Percentiles rank a stretch among this genome's conserved stretches.
Evolutionary conservation across 2,329 filamentous ascomycete species (phyloP).

Genomic region (Sarocladium strictum): DNA sequence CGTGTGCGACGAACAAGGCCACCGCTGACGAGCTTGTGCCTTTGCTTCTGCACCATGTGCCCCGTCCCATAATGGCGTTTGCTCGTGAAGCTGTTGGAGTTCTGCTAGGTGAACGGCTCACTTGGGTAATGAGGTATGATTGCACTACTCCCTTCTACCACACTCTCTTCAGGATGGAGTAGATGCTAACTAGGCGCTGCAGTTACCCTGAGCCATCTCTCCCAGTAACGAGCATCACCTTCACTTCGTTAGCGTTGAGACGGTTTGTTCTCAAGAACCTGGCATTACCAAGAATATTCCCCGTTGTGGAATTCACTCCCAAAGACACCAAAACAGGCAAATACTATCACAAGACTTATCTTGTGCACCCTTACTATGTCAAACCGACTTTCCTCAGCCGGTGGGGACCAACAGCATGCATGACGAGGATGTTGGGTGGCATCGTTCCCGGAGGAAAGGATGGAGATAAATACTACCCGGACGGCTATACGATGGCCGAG

Average conservation of each 20-base stretch:
- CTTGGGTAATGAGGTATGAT: slow-evolving; percentile 59
- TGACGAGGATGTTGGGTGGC: slow-evolving; percentile 37
- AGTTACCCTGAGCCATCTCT: slow-evolving; percentile 40
- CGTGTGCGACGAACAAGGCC: slow-evolving; percentile 39
- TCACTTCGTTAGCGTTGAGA: slow-evolving; percentile 43
- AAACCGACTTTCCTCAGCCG: slow-evolving; percentile 52
- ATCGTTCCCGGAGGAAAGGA: slow-evolving; percentile 38
- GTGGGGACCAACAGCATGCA: slow-evolving; percentile 53
- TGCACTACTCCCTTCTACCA: not conserved
- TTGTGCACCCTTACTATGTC: slow-evolving; percentile 59
- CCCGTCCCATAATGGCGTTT: slow-evolving; percentile 37
- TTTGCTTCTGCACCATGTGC: slow-evolving; percentile 52
- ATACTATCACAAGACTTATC: slow-evolving; percentile 43
- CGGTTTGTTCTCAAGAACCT: slow-evolving; percentile 53
- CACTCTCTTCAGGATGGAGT: too few relatives aligned
- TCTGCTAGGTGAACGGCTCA: slow-evolving; percentile 58
- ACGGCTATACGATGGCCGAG: slow-evolving; percentile 51
- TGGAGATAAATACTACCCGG: slow-evolving; percentile 29
- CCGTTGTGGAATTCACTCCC: slow-evolving; percentile 33
- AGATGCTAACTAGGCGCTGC: slow-evolving; percentile 12
- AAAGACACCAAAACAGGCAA: slow-evolving; percentile 48
- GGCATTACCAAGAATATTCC: slow-evolving; percentile 48
- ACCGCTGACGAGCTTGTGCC: slow-evolving; percentile 54
- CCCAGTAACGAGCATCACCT: slow-evolving; percentile 31
- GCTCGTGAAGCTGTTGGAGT: slow-evolving; percentile 47